Conservation (phyloP, 2,329 filamentous ascomycete species). For the Botrytis byssoidea region DNA sequence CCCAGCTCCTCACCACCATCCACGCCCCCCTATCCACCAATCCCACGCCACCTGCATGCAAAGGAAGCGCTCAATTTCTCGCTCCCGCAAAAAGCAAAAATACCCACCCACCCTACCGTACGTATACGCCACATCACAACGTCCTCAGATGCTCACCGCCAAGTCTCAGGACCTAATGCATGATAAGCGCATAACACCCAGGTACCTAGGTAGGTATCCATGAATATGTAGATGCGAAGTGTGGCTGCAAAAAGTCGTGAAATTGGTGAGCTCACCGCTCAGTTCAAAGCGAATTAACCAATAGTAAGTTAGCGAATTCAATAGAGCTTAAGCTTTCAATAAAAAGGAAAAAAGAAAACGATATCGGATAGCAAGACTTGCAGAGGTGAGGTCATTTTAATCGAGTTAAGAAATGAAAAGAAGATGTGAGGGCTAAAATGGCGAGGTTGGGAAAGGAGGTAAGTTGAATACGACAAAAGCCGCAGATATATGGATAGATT, state of each 20-base stretch:
- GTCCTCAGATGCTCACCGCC: neutral
- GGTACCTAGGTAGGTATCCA: too few species aligned
- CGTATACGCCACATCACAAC: neutral
- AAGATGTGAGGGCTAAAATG: neutral
- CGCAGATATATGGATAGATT: neutral
- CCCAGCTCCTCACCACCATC: neutral
- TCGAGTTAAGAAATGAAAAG: neutral
- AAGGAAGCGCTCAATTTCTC: neutral
- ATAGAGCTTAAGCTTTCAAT: neutral
- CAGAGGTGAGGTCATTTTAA: neutral
- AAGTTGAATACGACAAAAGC: neutral
- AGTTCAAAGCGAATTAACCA: neutral
- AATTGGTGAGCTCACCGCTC: neutral
- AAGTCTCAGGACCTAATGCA: neutral
- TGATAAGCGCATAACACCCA: neutral
- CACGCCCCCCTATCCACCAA: neutral
- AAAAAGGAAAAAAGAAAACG: neutral
- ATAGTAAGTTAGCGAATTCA: neutral
- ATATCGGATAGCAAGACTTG: neutral
- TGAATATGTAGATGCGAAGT: neutral
- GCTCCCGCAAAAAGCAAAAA: neutral
- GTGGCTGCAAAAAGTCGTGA: neutral
- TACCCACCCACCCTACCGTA: neutral
- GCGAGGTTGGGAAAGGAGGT: neutral
- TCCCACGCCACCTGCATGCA: neutral